Conservation (phyloP, 108 stramenopile genomes). For the Cylindrotheca fusiformis region DNA sequence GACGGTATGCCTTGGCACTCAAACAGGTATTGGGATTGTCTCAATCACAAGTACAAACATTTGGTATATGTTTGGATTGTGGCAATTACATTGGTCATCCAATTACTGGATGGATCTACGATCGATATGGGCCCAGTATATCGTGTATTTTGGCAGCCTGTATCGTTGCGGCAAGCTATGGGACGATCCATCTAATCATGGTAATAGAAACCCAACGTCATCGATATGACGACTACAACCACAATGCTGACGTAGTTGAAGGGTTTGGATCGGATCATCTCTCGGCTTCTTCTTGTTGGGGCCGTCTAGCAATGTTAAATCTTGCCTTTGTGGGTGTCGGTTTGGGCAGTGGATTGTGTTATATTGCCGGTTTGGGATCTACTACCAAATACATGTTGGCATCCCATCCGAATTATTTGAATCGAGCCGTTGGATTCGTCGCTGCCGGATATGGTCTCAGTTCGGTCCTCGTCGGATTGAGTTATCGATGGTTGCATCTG, state of each 20-base stretch:
- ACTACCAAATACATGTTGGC: slow-evolving; percentile 8
- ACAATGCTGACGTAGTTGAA: not conserved
- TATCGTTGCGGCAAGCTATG: slow-evolving; percentile 18
- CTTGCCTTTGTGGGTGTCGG: slow-evolving; percentile 26
- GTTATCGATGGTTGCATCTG: slow-evolving; percentile 10
- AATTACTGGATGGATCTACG: slow-evolving; percentile 22
- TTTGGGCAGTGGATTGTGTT: slow-evolving; percentile 35
- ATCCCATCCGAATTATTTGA: slow-evolving; percentile 8
- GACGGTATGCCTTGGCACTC: slow-evolving; percentile 23
- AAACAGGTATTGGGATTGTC: slow-evolving; percentile 11
- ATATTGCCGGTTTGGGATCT: slow-evolving; percentile 25
- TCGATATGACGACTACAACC: no score
- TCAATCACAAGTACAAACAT: slow-evolving; percentile 19
- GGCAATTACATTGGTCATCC: slow-evolving; percentile 38
- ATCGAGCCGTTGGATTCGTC: slow-evolving; percentile 18
- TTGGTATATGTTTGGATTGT: slow-evolving; percentile 26
- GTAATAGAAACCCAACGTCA: no score
- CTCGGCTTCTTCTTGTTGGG: slow-evolving; percentile 3
- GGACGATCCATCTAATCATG: slow-evolving; percentile 12
- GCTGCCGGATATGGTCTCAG: slow-evolving; percentile 23
- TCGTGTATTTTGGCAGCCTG: slow-evolving; percentile 26
- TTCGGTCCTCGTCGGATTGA: slow-evolving; percentile 27
- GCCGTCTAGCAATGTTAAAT: no score
- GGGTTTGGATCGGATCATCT: not conserved
- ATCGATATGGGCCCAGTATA: slow-evolving; percentile 25